A percentile compares a stretch with the other conserved stretches of the same genome.
Conservation (phyloP, 345 rosid genomes). For the Adansonia digitata region DNA sequence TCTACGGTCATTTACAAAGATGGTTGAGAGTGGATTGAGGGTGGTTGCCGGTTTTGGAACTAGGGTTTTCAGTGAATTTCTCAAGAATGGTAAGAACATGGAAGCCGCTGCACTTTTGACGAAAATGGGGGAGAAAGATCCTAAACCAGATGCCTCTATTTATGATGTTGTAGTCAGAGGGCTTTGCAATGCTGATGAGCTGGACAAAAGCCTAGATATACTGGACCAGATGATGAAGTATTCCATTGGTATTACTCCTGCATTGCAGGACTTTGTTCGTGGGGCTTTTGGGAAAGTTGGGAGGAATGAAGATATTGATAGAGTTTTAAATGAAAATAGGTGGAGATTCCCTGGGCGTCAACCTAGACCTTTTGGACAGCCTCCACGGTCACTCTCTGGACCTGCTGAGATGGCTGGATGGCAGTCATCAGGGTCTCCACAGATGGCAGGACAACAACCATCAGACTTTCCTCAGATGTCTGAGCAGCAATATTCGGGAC, state of each 20-base stretch:
- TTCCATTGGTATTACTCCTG: conserved; percentile 61
- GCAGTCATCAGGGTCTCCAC: conserved; percentile 23
- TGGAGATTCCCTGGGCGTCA: conserved; percentile 35
- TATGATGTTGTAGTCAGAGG: conserved; percentile 86
- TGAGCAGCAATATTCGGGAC: conserved; percentile 29
- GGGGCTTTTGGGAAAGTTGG: conserved; percentile 54
- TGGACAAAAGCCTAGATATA: conserved; percentile 50
- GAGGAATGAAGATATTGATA: conserved; percentile 61
- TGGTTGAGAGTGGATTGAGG: conserved; percentile 76
- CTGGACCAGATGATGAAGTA: conserved; percentile 64
- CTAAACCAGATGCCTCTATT: conserved; percentile 78
- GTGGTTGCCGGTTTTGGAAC: conserved; percentile 86
- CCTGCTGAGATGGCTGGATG: conserved; percentile 18
- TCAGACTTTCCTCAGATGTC: conserved; percentile 9
- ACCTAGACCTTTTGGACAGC: background rate
- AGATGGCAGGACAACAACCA: conserved; percentile 19
- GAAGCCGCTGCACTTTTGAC: conserved; percentile 65
- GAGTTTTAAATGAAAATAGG: conserved; percentile 42
- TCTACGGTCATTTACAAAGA: conserved; percentile 44
- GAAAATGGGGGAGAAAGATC: conserved; percentile 88
- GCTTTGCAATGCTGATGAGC: conserved; percentile 59
- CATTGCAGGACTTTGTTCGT: conserved; percentile 42
- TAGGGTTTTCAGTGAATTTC: conserved; percentile 60
- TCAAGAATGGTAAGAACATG: conserved; percentile 59
- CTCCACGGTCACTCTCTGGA: background rate